Evolutionary conservation across 805 yeast species (phyloP), one percentile per base, ranked within the genome.

Genomic region (Yamadazyma insecticola): DNA sequence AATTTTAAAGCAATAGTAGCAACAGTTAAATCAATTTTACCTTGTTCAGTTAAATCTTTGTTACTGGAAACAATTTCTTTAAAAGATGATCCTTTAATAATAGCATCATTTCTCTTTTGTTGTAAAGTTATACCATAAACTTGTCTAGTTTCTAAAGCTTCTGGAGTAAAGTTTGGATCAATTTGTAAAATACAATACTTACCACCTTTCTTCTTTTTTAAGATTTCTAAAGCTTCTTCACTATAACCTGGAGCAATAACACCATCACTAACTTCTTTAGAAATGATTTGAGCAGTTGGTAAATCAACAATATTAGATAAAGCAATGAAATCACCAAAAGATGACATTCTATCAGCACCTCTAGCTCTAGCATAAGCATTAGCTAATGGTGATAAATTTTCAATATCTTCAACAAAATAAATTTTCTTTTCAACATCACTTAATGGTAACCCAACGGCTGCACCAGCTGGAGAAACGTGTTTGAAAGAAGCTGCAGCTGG

Each of bases 311-410:
- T 85, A 73, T 90, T 90, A 40, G 97, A 88, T 44, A 92, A 73
- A 28, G 98, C 98, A 53, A 92, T 92, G 74, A 88, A 92, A 67
- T 92, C 98, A 57, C 98, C 98, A 58, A 92, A 92, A 10, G 96
- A 85, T 5, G 97, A 89, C 98, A 92, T 92, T 76, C 98, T 82
- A 67, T 92, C 98, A 47, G 98, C 98, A 63, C 98, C 98, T 67
- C 98, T 85, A 35, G 98, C 98, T 69, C 97, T 85, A 22, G 98
- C 98, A 55, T 92, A 92, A 36, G 98, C 98, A 55, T 84, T 83
- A 43, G 98, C 98, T 55, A 92, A 74, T 35, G 98, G 97, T 9
- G 97, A 86, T 58, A 92, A 71, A 72, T 89, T 86, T 63, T 86
- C 95, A 53, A 90, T 87, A 60, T 87, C 96, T 47, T 78, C 79